Evolutionary conservation across 306 rosid genomes (phyloP).

Genomic region (Lablab purpureus): DNA sequence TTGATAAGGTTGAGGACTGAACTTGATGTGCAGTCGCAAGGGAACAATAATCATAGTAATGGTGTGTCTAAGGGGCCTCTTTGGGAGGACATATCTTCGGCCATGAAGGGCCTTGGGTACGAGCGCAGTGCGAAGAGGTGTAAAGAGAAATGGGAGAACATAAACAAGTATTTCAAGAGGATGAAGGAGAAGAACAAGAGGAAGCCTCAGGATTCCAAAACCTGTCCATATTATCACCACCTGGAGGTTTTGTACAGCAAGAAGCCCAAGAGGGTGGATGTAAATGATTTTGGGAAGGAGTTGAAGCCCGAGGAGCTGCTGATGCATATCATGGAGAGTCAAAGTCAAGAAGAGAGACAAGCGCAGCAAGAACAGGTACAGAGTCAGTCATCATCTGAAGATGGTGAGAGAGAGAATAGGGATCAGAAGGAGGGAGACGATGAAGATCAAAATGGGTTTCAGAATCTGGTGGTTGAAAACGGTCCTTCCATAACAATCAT

Average conservation of each 20-base stretch:
- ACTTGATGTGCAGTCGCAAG: slow-evolving; percentile 62
- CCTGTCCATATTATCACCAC: slow-evolving; percentile 79
- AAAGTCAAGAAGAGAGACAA: slow-evolving; percentile 54
- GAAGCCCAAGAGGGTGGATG: slow-evolving; percentile 53
- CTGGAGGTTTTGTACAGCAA: slow-evolving; percentile 70
- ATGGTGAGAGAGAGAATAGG: slow-evolving; percentile 52
- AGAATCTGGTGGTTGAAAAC: slow-evolving; percentile 45
- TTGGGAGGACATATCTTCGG: slow-evolving; percentile 79
- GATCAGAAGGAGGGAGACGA: slow-evolving; percentile 47
- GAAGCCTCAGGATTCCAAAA: slow-evolving; percentile 77
- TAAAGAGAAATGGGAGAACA: slow-evolving; percentile 98
- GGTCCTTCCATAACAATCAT: slow-evolving; percentile 53
- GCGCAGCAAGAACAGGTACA: slow-evolving; percentile 35
- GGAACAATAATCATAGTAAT: slow-evolving; percentile 36
- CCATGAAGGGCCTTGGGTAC: slow-evolving; percentile 71
- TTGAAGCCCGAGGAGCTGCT: slow-evolving; percentile 83
- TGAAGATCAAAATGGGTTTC: slow-evolving; percentile 48
- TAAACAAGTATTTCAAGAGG: slow-evolving; percentile 89
- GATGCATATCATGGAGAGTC: slow-evolving; percentile 77
- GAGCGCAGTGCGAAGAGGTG: slow-evolving; percentile 82
- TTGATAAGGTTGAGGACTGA: slow-evolving; percentile 72
- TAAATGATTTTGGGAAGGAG: slow-evolving; percentile 47
- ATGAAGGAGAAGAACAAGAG: slow-evolving; percentile 76
- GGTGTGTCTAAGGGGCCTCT: slow-evolving; percentile 64
- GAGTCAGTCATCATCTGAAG: slow-evolving; percentile 49